Conservation (phyloP, 1,284 basidiomycete genomes). For the Naganishia cerealis region DNA sequence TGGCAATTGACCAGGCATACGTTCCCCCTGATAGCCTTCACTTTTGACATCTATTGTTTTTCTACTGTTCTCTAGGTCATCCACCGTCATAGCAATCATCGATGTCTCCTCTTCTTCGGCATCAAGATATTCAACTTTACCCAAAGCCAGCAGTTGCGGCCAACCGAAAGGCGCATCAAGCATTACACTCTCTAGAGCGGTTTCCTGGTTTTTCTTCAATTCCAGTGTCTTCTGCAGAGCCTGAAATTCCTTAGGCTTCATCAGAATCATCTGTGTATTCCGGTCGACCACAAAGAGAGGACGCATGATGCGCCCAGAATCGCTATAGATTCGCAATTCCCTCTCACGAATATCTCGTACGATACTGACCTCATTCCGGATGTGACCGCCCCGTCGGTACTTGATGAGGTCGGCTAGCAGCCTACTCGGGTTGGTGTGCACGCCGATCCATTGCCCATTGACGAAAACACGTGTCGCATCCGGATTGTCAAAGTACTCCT, state of each 20-base stretch:
- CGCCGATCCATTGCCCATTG: conserved; percentile 99
- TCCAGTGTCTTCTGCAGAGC: conserved; percentile 48
- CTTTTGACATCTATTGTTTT: conserved; percentile 61
- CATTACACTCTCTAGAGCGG: conserved; percentile 38
- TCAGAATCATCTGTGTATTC: conserved; percentile 67
- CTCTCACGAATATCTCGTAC: conserved; percentile 97
- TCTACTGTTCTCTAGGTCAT: conserved; percentile 81
- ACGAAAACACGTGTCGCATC: conserved; percentile 96
- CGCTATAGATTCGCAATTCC: conserved; percentile 91
- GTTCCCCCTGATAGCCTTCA: conserved; percentile 55
- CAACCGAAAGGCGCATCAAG: conserved; percentile 72
- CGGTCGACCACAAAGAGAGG: conserved; percentile 96
- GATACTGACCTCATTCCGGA: conserved; percentile 92
- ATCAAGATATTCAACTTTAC: conserved; percentile 91
- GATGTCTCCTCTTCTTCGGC: conserved; percentile 99
- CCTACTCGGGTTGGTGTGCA: conserved; percentile 91
- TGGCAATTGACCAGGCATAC: conserved; percentile 25
- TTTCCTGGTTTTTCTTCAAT: conserved; percentile 49
- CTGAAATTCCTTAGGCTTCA: conserved; percentile 82
- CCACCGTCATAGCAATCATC: conserved; percentile 97
- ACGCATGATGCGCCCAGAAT: conserved; percentile 92
- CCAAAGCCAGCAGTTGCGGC: conserved; percentile 80
- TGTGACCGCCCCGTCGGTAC: conserved; percentile 89
- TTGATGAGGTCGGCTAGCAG: conserved; percentile 90
- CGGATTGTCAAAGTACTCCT: conserved; percentile 82